Evolutionary conservation across 345 rosid genomes (phyloP), one percentile per base, ranked within the genome.

Genomic region (Fremontodendron californicum): DNA sequence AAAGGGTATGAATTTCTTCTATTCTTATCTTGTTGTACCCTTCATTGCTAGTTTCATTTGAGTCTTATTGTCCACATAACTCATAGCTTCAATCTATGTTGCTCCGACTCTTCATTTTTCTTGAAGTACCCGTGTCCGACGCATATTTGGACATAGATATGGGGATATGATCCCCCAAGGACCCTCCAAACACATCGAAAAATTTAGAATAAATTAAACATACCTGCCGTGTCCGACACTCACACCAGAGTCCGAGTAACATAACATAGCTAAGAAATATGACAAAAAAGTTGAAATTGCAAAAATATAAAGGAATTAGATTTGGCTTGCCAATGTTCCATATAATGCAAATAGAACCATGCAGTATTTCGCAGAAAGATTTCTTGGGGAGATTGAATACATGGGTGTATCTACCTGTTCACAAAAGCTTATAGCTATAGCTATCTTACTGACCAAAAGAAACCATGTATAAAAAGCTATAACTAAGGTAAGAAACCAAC

Each of bases 1-100:
- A 89, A 88, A 82, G 71, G 86, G 96, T 91, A 88, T 19, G 81
- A n/a, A 54, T 42, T 33, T 80, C 55, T 35, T 31, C 43, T 76
- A 12, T 45, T 77, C 27, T 9, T 68, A 43, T 67, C 21, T 64
- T 12, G 9, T 74, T 63, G 27, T 62, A 37, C 27, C 37, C 21
- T 52, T 25, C 73, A 15, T 25, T 66, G 58, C 40, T 29, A 27
- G 58, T 16, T 19, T 49, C 29, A 49, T 71, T 31, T 21, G 9
- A 66, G 74, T 48, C 43, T 16, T 25, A 23, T 42, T 3, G 1
- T 33, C 76, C 37, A 10, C 6, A 3, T 65, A 5, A 49, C 23
- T 42, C 29, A 27, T 74, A 27, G 43, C n/a, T n/a, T n/a, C n/a
- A n/a, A n/a, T n/a, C n/a, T n/a, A n/a, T n/a, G n/a, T n/a, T n/a